Conservation (phyloP, 495 filamentous ascomycete species). For the Choiromyces venosus region DNA sequence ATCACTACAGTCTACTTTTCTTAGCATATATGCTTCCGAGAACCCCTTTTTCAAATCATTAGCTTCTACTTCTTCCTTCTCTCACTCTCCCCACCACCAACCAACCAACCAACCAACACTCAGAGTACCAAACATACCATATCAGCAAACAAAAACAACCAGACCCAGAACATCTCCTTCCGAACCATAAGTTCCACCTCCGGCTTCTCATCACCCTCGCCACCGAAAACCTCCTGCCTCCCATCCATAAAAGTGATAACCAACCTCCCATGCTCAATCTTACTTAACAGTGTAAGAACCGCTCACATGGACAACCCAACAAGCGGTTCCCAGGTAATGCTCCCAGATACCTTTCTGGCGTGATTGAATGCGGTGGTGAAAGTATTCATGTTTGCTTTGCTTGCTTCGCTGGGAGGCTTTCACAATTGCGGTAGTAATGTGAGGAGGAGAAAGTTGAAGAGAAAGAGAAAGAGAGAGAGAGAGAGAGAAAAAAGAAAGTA, state of each 20-base stretch:
- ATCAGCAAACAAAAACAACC: constrained; percentile 60
- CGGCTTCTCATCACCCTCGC: constrained; percentile 35
- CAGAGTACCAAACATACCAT: constrained; percentile 45
- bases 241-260: constrained; percentile 45
- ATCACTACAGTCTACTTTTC: constrained; percentile 59
- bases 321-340: constrained; percentile 47
- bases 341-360: neutral
- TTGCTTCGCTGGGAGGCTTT: constrained; percentile 1
- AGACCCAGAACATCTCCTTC: constrained; percentile 61
- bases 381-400: constrained; percentile 8
- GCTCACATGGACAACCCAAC: constrained; percentile 45
- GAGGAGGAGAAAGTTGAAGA: neutral
- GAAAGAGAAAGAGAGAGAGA: neutral
- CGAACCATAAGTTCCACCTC: constrained; percentile 50
- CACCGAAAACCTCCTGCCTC: constrained; percentile 27
- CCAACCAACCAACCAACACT: neutral
- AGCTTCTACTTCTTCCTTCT: neutral
- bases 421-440: neutral
- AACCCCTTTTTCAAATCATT: constrained; percentile 49
- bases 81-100: constrained; percentile 15
- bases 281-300: constrained; percentile 44
- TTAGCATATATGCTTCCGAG: constrained; percentile 65
- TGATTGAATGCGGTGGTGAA: constrained; percentile 1
- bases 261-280: constrained; percentile 46
- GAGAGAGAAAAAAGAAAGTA: too few relatives aligned